Evolutionary conservation across 1,139 yeast species (phyloP).

Genomic region (Magnusiomyces paraingens): DNA sequence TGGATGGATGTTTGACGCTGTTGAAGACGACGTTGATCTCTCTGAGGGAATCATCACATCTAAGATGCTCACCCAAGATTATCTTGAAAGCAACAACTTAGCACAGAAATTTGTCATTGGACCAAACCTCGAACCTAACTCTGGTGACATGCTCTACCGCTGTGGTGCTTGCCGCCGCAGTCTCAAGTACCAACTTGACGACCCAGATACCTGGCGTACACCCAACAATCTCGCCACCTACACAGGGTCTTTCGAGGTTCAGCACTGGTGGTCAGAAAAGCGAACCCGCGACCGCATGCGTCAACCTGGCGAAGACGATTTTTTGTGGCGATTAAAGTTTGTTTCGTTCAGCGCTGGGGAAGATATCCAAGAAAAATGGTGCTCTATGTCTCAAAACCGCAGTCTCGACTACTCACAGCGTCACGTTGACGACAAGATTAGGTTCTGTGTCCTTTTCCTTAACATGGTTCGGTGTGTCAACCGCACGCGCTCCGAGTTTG

Average conservation of each 20-base stretch:
- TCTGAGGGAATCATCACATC: not conserved
- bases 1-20: conserved; percentile 1
- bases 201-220: not conserved
- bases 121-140: not conserved
- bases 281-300: not conserved
- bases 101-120: not conserved
- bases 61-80: not conserved
- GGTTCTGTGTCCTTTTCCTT: not conserved
- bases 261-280: not conserved
- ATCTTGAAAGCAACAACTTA: not conserved
- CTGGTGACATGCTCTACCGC: not conserved
- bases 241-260: not conserved
- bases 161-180: not conserved
- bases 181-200: not conserved
- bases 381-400: not conserved
- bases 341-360: not conserved
- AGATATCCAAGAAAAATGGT: not conserved
- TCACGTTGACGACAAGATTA: not conserved
- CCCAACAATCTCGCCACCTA: not conserved
- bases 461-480: not conserved
- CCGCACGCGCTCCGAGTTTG: not conserved
- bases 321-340: not conserved
- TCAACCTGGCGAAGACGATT: not conserved
- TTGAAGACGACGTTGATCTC: not conserved
- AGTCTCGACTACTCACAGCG: not conserved